A percentile compares a stretch with the other conserved stretches of the same genome.
These are phyloP conservation scores for Gnetum montanum DNA, from an alignment of 75 land plant species.

Conservation along the genomic window DNA sequence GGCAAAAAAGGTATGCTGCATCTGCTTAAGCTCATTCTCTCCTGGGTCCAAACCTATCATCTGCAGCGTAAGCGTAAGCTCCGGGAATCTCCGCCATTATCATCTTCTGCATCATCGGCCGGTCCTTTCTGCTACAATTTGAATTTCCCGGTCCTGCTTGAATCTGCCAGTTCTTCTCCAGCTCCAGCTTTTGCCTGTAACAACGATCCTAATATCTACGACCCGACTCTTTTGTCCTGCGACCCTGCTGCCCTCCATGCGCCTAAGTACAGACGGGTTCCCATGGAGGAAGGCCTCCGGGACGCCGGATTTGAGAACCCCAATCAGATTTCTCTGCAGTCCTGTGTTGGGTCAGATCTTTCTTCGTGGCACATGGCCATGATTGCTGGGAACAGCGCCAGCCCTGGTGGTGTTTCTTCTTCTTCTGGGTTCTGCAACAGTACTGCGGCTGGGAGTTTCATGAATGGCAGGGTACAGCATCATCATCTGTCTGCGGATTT, in stretches of 20 bases:
- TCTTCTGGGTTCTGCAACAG: neutral
- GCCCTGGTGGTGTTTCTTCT: neutral
- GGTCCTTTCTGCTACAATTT: neutral
- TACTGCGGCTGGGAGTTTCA: neutral
- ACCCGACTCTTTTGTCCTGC: neutral
- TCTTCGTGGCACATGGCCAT: neutral
- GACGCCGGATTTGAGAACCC: slow-evolving; percentile 1
- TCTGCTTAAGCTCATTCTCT: slow-evolving; percentile 57
- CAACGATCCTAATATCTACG: neutral
- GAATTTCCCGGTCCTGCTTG: neutral
- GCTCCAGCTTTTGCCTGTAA: neutral
- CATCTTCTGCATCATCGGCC: no score
- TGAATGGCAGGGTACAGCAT: neutral
- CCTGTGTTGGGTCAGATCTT: neutral
- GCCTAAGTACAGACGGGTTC: slow-evolving; percentile 4
- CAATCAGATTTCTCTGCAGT: neutral
- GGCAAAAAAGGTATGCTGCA: slow-evolving; percentile 53
- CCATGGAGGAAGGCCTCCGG: neutral
- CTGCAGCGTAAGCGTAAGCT: slow-evolving; percentile 30
- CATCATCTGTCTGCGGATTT: neutral
- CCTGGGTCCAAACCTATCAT: slow-evolving; percentile 65
- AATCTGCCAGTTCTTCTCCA: neutral
- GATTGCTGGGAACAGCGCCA: neutral
- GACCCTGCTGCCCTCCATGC: neutral
- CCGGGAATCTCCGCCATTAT: neutral